phyloP scores from a whole-genome alignment of 2,329 filamentous ascomycete genomes.

The Fusarium guadeloupense region DNA sequence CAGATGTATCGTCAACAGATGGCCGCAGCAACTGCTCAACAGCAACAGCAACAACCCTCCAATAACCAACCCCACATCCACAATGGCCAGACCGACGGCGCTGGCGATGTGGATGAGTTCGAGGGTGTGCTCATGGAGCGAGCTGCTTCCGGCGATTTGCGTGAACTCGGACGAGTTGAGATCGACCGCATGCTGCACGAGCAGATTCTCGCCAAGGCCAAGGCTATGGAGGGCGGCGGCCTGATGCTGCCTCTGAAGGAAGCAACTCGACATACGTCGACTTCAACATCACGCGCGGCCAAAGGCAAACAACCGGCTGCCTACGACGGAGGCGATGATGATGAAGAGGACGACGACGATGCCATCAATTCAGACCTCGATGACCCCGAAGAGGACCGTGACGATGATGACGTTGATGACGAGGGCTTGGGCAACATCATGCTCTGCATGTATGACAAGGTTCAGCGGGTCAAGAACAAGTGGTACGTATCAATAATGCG shows the following conservation, averaged over 20 bases:
- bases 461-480: conserved; percentile 99
- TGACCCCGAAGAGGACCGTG: conserved; percentile 86
- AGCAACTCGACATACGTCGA: conserved; percentile 51
- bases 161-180: conserved; percentile 66
- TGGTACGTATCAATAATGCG: conserved; percentile 62
- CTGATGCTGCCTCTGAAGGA: conserved; percentile 77
- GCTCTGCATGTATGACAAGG: conserved; percentile 99
- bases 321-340: conserved; percentile 69
- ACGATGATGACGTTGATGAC: conserved; percentile 87
- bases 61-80: conserved; percentile 42
- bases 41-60: conserved; percentile 50
- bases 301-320: conserved; percentile 54
- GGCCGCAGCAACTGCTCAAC: conserved; percentile 36
- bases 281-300: conserved; percentile 26
- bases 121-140: conserved; percentile 68
- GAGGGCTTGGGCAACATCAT: conserved; percentile 89
- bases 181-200: conserved; percentile 76
- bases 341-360: conserved; percentile 80
- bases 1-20: conserved; percentile 48
- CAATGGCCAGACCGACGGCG: conserved; percentile 77
- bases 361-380: conserved; percentile 99
- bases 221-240: conserved; percentile 76
- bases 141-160: conserved; percentile 61
- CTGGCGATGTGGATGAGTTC: conserved; percentile 67
- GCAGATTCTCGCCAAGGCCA: conserved; percentile 71